These are phyloP conservation scores for Bruguiera gymnorhiza DNA, from an alignment of 345 rosid genomes.

Conservation along the genomic window DNA sequence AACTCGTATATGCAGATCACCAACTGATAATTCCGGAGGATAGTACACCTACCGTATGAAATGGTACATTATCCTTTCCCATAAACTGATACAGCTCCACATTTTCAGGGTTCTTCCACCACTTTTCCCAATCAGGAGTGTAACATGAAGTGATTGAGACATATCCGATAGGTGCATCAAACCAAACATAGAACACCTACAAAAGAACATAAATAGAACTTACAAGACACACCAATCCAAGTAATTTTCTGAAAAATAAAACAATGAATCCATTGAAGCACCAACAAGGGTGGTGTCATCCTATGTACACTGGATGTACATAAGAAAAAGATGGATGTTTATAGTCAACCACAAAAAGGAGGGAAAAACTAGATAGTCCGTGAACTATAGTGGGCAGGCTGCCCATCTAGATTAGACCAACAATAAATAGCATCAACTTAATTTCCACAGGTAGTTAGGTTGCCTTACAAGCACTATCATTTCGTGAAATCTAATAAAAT, in stretches of 20 bases:
- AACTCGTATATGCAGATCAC: neutral
- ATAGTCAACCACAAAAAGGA: too few species aligned
- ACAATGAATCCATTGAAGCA: neutral
- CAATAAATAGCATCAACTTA: neutral
- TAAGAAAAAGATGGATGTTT: too few species aligned
- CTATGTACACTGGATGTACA: too few species aligned
- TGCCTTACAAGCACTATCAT: neutral
- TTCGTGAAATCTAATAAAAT: neutral
- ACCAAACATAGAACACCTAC: slow-evolving; percentile 98
- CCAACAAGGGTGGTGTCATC: neutral
- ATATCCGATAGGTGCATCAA: slow-evolving; percentile 99
- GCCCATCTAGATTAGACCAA: neutral
- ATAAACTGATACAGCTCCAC: slow-evolving; percentile 96
- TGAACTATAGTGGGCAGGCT: neutral
- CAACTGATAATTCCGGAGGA: neutral
- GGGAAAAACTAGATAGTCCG: too few species aligned
- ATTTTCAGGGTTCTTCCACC: slow-evolving; percentile 99
- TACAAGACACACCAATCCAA: neutral
- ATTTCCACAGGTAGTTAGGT: neutral
- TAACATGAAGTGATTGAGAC: slow-evolving; percentile 88
- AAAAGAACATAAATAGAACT: slow-evolving; percentile 18
- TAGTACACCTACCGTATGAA: slow-evolving; percentile 76
- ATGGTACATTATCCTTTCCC: slow-evolving; percentile 98
- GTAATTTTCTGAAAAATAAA: neutral
- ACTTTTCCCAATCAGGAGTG: slow-evolving; percentile 94